Evolutionary conservation across 768 basidiomycete species (phyloP).

Genomic region (Termitomyces sp.): DNA sequence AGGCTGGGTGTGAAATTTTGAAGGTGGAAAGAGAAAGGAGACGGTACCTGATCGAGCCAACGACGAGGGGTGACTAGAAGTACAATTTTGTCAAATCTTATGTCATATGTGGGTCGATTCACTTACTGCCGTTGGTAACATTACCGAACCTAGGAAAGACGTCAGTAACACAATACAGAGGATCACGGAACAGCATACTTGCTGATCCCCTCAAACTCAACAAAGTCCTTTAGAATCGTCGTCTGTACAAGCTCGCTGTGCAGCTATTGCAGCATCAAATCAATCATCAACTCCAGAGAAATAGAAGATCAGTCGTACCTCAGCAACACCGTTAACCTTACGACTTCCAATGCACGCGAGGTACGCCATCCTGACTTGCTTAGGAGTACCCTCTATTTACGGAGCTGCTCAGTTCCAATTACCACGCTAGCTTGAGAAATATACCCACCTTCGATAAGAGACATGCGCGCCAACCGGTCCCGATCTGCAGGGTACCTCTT

Average conservation of each 20-base stretch:
- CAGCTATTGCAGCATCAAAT: slow-evolving; percentile 29
- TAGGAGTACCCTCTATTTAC: slow-evolving; percentile 71
- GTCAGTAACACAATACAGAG: neutral
- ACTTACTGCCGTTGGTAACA: slow-evolving; percentile 90
- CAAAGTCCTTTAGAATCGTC: slow-evolving; percentile 88
- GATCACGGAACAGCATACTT: slow-evolving; percentile 46
- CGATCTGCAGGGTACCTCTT: slow-evolving; percentile 87
- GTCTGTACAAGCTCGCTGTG: slow-evolving; percentile 87
- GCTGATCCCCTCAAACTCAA: slow-evolving; percentile 87
- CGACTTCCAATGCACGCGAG: slow-evolving; percentile 75
- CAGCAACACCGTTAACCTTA: slow-evolving; percentile 95
- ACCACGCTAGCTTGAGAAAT: neutral
- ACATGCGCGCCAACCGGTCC: slow-evolving; percentile 81
- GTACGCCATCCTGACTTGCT: slow-evolving; percentile 89
- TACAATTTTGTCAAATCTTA: neutral
- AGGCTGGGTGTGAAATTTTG: neutral
- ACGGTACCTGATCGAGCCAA: slow-evolving; percentile 75
- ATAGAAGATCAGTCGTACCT: slow-evolving; percentile 38
- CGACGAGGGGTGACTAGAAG: slow-evolving; percentile 81
- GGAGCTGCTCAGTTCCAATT: neutral
- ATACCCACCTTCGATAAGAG: slow-evolving; percentile 77
- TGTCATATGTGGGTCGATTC: neutral
- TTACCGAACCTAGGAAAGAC: slow-evolving; percentile 60
- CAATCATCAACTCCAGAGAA: neutral
- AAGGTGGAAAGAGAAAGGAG: neutral